Evolutionary conservation across 169 alveolate genomes (phyloP).

Genomic region (Cryptosporidium muris): DNA sequence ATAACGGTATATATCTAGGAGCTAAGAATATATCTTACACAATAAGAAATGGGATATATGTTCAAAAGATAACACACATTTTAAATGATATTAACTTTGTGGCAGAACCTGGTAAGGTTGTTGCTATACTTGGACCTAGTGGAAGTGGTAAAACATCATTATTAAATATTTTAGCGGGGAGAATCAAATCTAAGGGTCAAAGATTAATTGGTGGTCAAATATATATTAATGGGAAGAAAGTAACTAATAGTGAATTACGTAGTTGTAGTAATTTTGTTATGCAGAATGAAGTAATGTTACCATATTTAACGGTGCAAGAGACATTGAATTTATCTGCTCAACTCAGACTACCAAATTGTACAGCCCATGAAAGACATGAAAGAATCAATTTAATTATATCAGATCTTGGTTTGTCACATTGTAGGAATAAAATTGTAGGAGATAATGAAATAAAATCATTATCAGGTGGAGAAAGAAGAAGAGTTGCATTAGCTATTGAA

Average conservation of each 20-base stretch:
- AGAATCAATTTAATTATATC: slow-evolving; percentile 69
- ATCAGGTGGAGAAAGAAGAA: slow-evolving; percentile 91
- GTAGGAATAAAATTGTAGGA: slow-evolving; percentile 82
- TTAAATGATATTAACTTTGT: slow-evolving; percentile 34
- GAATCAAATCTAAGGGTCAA: slow-evolving; percentile 65
- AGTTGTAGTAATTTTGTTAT: slow-evolving; percentile 81
- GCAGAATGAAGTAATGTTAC: slow-evolving; percentile 83
- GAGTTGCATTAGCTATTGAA: slow-evolving; percentile 90
- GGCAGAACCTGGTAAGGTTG: slow-evolving; percentile 62
- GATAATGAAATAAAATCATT: slow-evolving; percentile 81
- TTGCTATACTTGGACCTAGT: slow-evolving; percentile 81
- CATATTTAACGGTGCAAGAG: slow-evolving; percentile 84
- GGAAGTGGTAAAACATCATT: slow-evolving; percentile 94
- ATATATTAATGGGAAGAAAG: slow-evolving; percentile 59
- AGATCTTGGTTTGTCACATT: slow-evolving; percentile 72
- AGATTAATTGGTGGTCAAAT: slow-evolving; percentile 32
- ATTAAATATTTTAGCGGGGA: slow-evolving; percentile 85
- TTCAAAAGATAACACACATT: slow-evolving; percentile 29
- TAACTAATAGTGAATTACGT: slow-evolving; percentile 61
- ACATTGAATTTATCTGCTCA: slow-evolving; percentile 83
- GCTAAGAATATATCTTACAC: slow-evolving; percentile 34
- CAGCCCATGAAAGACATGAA: slow-evolving; percentile 58
- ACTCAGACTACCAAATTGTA: slow-evolving; percentile 70
- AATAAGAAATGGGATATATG: slow-evolving; percentile 45
- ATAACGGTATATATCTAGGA: slow-evolving; percentile 21